These are phyloP conservation scores for Penicillium decumbens DNA, from an alignment of 2,329 filamentous ascomycete genomes.

Conservation along the genomic window DNA sequence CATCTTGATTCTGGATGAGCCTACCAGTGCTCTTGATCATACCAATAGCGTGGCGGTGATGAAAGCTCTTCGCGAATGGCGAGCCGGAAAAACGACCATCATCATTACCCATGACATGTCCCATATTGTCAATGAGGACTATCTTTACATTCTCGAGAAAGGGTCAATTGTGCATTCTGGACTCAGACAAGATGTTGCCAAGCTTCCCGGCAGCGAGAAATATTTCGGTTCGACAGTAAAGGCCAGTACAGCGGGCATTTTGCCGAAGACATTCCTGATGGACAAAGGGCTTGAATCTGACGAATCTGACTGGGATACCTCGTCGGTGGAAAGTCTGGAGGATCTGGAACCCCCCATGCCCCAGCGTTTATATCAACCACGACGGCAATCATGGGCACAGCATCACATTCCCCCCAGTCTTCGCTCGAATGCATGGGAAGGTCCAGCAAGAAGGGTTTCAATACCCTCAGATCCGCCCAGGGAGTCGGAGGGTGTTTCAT, in stretches of 20 bases:
- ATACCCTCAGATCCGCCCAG: background rate
- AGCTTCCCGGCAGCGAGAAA: conserved; percentile 26
- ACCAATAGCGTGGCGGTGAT: conserved; percentile 64
- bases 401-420: background rate
- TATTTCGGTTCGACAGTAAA: conserved; percentile 14
- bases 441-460: background rate
- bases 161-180: conserved; percentile 67
- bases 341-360: background rate
- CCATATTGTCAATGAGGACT: conserved; percentile 68
- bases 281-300: background rate
- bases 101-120: conserved; percentile 87
- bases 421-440: background rate
- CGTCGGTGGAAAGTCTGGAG: background rate
- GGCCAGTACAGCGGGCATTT: background rate
- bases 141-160: conserved; percentile 72
- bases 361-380: background rate
- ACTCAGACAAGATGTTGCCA: conserved; percentile 52
- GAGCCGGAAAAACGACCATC: conserved; percentile 76
- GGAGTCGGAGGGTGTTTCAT: background rate
- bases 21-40: conserved; percentile 81
- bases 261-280: background rate
- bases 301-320: background rate
- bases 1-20: conserved; percentile 81
- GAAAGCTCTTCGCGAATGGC: conserved; percentile 71
- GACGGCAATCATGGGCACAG: background rate